Percentiles rank a stretch among this genome's conserved stretches.
Evolutionary conservation across 1,139 yeast species (phyloP).

Genomic region (Saccharomyces hybrid): DNA sequence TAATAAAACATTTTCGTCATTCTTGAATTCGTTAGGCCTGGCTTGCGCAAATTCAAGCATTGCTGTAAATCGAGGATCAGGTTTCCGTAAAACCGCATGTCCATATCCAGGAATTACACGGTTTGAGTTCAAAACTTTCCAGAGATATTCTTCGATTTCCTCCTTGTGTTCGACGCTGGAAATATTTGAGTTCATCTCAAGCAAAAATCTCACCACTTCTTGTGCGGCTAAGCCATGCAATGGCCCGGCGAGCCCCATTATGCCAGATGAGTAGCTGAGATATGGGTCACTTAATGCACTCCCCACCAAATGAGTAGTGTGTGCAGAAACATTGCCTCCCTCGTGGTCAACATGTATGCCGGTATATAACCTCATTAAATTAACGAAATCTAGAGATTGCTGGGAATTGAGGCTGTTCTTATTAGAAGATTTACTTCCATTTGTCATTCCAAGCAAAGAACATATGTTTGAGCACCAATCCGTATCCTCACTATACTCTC

Average conservation of each 20-base stretch:
- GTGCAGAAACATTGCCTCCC: slow-evolving; percentile 98
- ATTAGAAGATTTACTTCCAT: slow-evolving; percentile 40
- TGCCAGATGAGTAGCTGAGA: slow-evolving; percentile 88
- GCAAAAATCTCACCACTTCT: slow-evolving; percentile 91
- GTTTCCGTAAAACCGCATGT: slow-evolving; percentile 92
- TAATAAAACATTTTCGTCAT: slow-evolving; percentile 31
- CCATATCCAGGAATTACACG: slow-evolving; percentile 98
- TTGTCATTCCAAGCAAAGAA: slow-evolving; percentile 57
- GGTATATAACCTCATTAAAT: slow-evolving; percentile 85
- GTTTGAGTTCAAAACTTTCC: slow-evolving; percentile 87
- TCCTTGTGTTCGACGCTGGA: slow-evolving; percentile 65
- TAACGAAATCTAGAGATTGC: slow-evolving; percentile 47
- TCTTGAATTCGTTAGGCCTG: slow-evolving; percentile 29
- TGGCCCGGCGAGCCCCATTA: slow-evolving; percentile 97
- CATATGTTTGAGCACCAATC: slow-evolving; percentile 92
- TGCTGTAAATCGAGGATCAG: slow-evolving; percentile 61
- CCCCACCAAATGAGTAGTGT: slow-evolving; percentile 94
- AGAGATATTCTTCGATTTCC: slow-evolving; percentile 78
- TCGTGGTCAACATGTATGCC: slow-evolving; percentile 97
- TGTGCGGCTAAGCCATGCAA: slow-evolving; percentile 98
- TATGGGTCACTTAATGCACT: slow-evolving; percentile 92
- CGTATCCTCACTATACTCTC: slow-evolving; percentile 55
- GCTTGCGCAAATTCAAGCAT: slow-evolving; percentile 33
- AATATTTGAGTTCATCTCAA: slow-evolving; percentile 70
- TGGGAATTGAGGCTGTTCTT: slow-evolving; percentile 41